Percentiles rank a stretch among this genome's conserved stretches.
These are phyloP conservation scores for Discostella stelligeroides DNA, from an alignment of 108 stramenopile species.

Conservation along the genomic window DNA sequence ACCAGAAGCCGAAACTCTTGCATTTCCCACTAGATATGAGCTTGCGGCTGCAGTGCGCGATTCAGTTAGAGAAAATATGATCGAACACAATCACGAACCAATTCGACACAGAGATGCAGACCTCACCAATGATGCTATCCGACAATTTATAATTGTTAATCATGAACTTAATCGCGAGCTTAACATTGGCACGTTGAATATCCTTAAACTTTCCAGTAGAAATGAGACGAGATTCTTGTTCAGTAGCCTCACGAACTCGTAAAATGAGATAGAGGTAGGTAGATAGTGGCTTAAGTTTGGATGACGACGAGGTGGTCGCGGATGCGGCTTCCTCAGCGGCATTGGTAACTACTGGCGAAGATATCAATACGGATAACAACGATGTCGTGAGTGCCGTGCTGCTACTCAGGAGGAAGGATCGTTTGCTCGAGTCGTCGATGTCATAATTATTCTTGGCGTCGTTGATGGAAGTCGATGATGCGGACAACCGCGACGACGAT, in stretches of 20 bases:
- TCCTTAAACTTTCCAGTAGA: constrained; percentile 87
- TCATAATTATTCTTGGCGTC: background rate
- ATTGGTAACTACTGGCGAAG: constrained; percentile 7
- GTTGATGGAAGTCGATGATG: no score
- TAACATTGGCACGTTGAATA: constrained; percentile 87
- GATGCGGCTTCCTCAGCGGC: constrained; percentile 25
- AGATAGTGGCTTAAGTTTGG: constrained; percentile 35
- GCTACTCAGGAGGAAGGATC: constrained; percentile 20
- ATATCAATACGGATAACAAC: background rate
- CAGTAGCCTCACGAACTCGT: constrained; percentile 81
- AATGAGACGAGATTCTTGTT: constrained; percentile 85
- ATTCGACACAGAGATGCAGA: no score
- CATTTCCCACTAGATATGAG: constrained; percentile 56
- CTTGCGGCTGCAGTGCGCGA: no score
- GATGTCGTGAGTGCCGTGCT: constrained; percentile 6
- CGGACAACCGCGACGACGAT: no score
- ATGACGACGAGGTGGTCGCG: constrained; percentile 2
- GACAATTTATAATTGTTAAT: constrained; percentile 80
- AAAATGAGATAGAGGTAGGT: constrained; percentile 65
- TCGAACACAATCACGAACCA: no score
- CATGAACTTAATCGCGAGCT: constrained; percentile 88
- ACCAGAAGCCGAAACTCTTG: constrained; percentile 61
- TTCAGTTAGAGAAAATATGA: no score
- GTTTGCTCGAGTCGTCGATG: background rate
- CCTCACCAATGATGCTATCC: constrained; percentile 73